phyloP scores from a whole-genome alignment of 306 rosid species.

The Begonia fuchsioides region DNA sequence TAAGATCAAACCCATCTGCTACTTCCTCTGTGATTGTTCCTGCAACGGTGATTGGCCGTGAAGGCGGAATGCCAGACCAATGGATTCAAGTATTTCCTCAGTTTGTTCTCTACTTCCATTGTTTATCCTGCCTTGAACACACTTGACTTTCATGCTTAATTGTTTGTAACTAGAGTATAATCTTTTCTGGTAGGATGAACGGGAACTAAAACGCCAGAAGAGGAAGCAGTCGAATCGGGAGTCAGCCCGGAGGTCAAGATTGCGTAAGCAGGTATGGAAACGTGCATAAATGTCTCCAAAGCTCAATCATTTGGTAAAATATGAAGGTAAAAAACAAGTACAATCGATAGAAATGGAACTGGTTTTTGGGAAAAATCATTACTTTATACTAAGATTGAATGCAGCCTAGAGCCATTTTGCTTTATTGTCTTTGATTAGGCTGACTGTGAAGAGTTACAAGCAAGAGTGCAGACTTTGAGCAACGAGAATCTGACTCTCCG shows the following conservation, averaged over 20 bases:
- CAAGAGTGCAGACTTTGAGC: constrained; percentile 63
- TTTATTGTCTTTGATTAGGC: constrained; percentile 32
- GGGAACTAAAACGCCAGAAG: constrained; percentile 89
- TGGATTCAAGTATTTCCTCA: constrained; percentile 62
- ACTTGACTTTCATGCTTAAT: background rate
- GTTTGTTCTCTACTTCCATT: background rate
- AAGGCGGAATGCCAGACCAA: constrained; percentile 46
- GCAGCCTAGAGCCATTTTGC: no score
- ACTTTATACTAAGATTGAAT: no score
- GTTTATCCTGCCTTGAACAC: background rate
- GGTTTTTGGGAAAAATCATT: no score
- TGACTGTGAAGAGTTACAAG: constrained; percentile 92
- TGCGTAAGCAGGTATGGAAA: constrained; percentile 77
- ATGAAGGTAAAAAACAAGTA: no score
- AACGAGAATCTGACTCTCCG: constrained; percentile 51
- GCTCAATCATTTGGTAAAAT: no score
- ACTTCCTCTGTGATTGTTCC: constrained; percentile 33
- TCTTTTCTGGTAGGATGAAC: constrained; percentile 58
- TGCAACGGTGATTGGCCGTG: constrained; percentile 26
- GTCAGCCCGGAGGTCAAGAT: constrained; percentile 95
- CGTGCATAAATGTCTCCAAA: background rate
- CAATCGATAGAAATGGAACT: no score
- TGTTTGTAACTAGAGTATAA: background rate
- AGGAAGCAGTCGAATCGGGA: constrained; percentile 97
- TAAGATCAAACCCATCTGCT: constrained; percentile 42